These are phyloP conservation scores for Pyrenophora graminea DNA, from an alignment of 2,329 filamentous ascomycete genomes.

Conservation along the genomic window DNA sequence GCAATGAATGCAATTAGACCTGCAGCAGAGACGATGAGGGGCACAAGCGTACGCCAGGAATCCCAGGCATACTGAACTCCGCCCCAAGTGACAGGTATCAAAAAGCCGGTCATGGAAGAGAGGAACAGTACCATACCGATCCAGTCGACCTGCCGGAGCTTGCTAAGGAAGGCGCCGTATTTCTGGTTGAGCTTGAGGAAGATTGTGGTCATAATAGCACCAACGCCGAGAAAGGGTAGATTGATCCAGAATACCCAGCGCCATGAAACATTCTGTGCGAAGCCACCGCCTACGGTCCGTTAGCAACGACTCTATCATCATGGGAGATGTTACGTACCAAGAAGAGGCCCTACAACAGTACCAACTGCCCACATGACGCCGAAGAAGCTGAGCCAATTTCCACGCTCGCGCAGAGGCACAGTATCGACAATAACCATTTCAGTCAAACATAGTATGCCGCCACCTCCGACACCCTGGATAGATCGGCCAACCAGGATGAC, in stretches of 20 bases:
- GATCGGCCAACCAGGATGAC: constrained; percentile 45
- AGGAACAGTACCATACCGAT: constrained; percentile 66
- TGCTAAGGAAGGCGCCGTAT: constrained; percentile 53
- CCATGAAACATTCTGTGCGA: constrained; percentile 59
- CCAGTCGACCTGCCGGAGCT: constrained; percentile 65
- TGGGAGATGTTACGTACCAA: constrained; percentile 28
- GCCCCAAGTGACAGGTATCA: constrained; percentile 68
- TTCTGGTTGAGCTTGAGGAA: constrained; percentile 59
- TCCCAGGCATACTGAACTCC: constrained; percentile 68
- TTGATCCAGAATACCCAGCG: constrained; percentile 70
- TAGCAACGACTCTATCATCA: background rate
- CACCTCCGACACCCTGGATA: constrained; percentile 50
- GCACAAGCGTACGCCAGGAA: constrained; percentile 65
- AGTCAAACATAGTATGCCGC: constrained; percentile 48
- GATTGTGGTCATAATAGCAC: constrained; percentile 53
- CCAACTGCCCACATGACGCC: constrained; percentile 60
- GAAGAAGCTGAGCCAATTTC: constrained; percentile 50
- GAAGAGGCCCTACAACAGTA: constrained; percentile 55
- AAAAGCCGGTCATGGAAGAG: constrained; percentile 60
- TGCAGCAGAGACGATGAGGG: constrained; percentile 59
- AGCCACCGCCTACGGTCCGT: constrained; percentile 51
- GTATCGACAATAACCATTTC: constrained; percentile 54
- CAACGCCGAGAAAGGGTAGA: constrained; percentile 60
- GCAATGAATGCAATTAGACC: constrained; percentile 58
- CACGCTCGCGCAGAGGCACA: constrained; percentile 50